Evolutionary conservation across 1,284 basidiomycete species (phyloP), one percentile per base, ranked within the genome.

Genomic region (Coniophora puteana): DNA sequence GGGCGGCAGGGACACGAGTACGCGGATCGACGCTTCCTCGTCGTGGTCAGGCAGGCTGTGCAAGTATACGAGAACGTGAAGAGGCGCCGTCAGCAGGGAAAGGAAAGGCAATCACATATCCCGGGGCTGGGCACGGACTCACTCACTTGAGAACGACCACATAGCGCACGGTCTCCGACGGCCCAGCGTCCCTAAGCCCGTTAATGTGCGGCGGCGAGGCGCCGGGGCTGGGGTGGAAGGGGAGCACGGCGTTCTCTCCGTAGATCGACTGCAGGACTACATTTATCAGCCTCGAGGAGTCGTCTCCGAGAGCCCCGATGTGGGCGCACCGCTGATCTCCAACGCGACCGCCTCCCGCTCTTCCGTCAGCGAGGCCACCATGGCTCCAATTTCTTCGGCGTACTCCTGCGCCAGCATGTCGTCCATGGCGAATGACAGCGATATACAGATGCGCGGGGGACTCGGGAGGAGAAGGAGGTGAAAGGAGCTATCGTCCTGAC

Each of bases 261-360:
- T 93, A 93, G 55, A 94, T 94, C 12, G 89, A 87, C 52, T 81
- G 78, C 5, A 94, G 70, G 13, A 89, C 89, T 86, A 58, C 26
- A 51, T 46, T 43, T 32, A 46, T 48, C 40, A 43, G 47, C 48
- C 46, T 28, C 25, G n/a, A 21, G 21, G 8, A 46, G 21, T 27
- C 20, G 6, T 23, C 25, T 36, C 22, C 29, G 35, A 43, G 29
- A 21, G 12, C 16, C 17, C 23, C 23, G 22, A 34, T 34, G 8
- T 16, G 26, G 26, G 40, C 69, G 54, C 65, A 82, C 83, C 84
- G 62, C 78, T 74, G 36, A 88, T 69, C 64, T 87, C 84, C 30
- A 76, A 81, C 21, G 74, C 78, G 38, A 83, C 69, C 30, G 67
- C 51, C 51, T 83, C 81, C 51, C 67, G 65, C 29, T 78, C 76